Percentiles rank a stretch among this genome's conserved stretches.
phyloP scores from a whole-genome alignment of 73 alveolate species.

The Tetrahymena borealis region DNA sequence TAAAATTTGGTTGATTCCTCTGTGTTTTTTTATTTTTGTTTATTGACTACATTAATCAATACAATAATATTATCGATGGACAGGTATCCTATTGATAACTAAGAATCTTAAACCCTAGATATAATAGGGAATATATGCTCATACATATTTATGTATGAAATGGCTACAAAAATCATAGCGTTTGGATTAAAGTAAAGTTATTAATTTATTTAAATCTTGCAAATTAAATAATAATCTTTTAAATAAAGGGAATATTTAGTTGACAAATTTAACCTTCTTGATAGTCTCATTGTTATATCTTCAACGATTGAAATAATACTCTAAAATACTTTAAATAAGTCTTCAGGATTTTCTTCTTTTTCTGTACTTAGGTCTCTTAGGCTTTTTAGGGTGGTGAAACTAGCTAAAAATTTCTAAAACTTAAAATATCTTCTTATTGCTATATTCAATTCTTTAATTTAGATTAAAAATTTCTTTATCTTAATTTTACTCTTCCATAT shows the following conservation, averaged over 20 bases:
- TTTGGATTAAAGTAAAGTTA: conserved; percentile 19
- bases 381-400: conserved; percentile 47
- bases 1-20: too few species aligned
- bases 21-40: too few species aligned
- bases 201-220: too few species aligned
- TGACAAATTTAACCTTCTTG: conserved; percentile 47
- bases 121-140: conserved; percentile 16
- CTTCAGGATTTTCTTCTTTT: conserved; percentile 13
- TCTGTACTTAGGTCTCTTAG: conserved; percentile 50
- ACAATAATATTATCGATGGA: conserved; percentile 41
- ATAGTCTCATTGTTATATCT: conserved; percentile 23
- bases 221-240: too few species aligned
- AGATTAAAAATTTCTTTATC: conserved; percentile 38
- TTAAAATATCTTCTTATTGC: conserved; percentile 25
- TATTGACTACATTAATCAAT: conserved; percentile 15
- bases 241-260: too few species aligned
- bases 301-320: conserved; percentile 37
- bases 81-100: conserved; percentile 36
- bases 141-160: conserved; percentile 25
- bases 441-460: conserved; percentile 34
- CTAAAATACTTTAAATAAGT: not conserved
- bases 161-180: conserved; percentile 45
- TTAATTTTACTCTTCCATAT: conserved; percentile 40
- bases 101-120: conserved; percentile 14
- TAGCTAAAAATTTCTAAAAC: conserved; percentile 48